phyloP scores from a whole-genome alignment of 2,329 filamentous ascomycete species.

The Leptographium galeiforme region DNA sequence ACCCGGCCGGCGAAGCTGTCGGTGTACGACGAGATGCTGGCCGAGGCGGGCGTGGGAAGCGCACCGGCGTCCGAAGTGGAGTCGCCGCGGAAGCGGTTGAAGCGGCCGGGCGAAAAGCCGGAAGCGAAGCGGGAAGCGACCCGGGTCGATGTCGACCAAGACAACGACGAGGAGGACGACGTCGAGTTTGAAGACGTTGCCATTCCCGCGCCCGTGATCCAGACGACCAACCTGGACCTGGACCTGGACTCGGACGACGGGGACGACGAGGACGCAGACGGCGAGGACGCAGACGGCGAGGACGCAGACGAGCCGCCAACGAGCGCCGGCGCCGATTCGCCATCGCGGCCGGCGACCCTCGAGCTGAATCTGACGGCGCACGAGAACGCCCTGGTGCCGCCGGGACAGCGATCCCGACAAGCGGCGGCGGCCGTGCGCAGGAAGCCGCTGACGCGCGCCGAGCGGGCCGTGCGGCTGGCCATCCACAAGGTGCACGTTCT shows the following conservation, averaged over 20 bases:
- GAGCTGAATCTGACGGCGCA: constrained; percentile 41
- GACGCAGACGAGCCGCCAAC: constrained; percentile 3
- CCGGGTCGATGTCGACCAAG: background rate
- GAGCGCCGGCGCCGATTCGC: background rate
- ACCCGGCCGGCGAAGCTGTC: background rate
- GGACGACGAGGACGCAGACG: constrained; percentile 8
- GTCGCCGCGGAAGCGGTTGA: constrained; percentile 11
- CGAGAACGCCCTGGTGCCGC: constrained; percentile 19
- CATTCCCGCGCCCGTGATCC: constrained; percentile 11
- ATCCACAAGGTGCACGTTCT: constrained; percentile 81
- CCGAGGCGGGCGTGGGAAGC: constrained; percentile 8
- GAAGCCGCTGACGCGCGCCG: constrained; percentile 39
- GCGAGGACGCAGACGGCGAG: constrained; percentile 7
- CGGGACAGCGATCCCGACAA: constrained; percentile 15
- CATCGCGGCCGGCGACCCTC: constrained; percentile 19
- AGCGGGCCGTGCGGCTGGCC: constrained; percentile 47
- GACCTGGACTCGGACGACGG: constrained; percentile 8
- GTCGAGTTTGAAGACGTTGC: constrained; percentile 13
- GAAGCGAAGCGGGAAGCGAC: background rate
- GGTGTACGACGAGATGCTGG: constrained; percentile 11
- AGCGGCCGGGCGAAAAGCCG: constrained; percentile 11
- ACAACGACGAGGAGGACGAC: constrained; percentile 10
- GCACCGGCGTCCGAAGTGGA: background rate
- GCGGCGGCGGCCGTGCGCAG: constrained; percentile 20
- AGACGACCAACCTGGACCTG: constrained; percentile 10